Percentiles rank a stretch among this genome's conserved stretches.
phyloP scores from a whole-genome alignment of 2,329 filamentous ascomycete species.

The Talaromyces sp. region DNA sequence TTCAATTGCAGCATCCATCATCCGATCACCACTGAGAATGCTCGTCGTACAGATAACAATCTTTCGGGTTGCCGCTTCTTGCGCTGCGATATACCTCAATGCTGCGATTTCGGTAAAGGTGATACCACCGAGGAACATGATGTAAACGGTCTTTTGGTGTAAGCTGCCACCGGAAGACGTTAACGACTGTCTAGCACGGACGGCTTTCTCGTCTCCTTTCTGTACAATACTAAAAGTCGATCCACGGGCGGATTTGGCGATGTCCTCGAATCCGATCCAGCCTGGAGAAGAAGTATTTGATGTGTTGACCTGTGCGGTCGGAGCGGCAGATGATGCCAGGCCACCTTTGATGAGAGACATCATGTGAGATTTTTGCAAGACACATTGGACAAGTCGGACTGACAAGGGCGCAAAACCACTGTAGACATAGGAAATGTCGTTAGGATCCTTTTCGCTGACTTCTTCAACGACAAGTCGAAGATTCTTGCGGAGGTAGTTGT shows the following conservation, averaged over 20 bases:
- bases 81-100: slow-evolving; percentile 79
- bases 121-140: slow-evolving; percentile 97
- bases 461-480: slow-evolving; percentile 91
- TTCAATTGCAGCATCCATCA: slow-evolving; percentile 84
- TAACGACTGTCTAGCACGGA: slow-evolving; percentile 78
- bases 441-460: slow-evolving; percentile 89
- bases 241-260: slow-evolving; percentile 80
- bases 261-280: slow-evolving; percentile 91
- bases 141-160: slow-evolving; percentile 79
- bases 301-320: slow-evolving; percentile 38
- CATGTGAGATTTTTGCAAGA: slow-evolving; percentile 86
- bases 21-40: slow-evolving; percentile 81
- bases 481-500: slow-evolving; percentile 79
- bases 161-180: slow-evolving; percentile 55
- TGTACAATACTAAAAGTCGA: slow-evolving; percentile 89
- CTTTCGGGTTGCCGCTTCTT: slow-evolving; percentile 66
- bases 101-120: slow-evolving; percentile 96
- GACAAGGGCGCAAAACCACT: slow-evolving; percentile 94
- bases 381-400: slow-evolving; percentile 84
- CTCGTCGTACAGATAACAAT: slow-evolving; percentile 92
- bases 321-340: slow-evolving; percentile 38
- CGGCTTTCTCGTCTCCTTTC: slow-evolving; percentile 87
- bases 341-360: slow-evolving; percentile 66
- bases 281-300: slow-evolving; percentile 66
- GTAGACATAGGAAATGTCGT: slow-evolving; percentile 97